Evolutionary conservation across 2,329 filamentous ascomycete species (phyloP).

Genomic region (Fusarium annulatum): DNA sequence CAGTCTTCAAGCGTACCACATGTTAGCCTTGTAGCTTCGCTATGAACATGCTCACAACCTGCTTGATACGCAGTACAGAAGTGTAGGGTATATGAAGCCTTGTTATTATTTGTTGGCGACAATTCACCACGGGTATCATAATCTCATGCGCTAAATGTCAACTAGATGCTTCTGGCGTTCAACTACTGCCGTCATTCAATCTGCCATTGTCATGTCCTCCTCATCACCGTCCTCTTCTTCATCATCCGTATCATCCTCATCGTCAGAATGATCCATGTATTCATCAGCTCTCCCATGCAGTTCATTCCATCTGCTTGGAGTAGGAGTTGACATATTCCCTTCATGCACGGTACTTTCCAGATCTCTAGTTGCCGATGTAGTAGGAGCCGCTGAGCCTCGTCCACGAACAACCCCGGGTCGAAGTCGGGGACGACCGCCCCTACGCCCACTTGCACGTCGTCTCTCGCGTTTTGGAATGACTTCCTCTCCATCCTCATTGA

Average conservation of each 20-base stretch:
- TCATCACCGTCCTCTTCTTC: constrained; percentile 46
- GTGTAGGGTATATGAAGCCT: not conserved
- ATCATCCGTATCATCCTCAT: constrained; percentile 43
- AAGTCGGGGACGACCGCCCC: constrained; percentile 38
- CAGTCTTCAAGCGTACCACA: not conserved
- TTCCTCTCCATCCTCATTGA: constrained; percentile 44
- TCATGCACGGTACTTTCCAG: constrained; percentile 17
- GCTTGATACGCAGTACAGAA: not conserved
- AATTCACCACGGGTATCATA: constrained; percentile 42
- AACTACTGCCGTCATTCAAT: constrained; percentile 7
- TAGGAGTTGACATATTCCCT: constrained; percentile 48
- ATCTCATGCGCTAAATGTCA: constrained; percentile 22
- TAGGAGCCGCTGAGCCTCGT: constrained; percentile 3
- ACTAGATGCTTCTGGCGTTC: not conserved
- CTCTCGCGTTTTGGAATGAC: constrained; percentile 36
- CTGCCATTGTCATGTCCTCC: constrained; percentile 44
- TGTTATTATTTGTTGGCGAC: constrained; percentile 21
- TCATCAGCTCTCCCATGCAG: constrained; percentile 43
- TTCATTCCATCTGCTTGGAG: constrained; percentile 51
- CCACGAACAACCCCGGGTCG: constrained; percentile 30
- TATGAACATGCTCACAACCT: not conserved
- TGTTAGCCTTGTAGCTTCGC: constrained; percentile 9
- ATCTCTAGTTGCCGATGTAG: constrained; percentile 26
- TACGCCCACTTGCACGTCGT: constrained; percentile 30
- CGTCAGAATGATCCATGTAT: constrained; percentile 43